Conservation (phyloP, 1,284 basidiomycete genomes). For the Athelia sp. region DNA sequence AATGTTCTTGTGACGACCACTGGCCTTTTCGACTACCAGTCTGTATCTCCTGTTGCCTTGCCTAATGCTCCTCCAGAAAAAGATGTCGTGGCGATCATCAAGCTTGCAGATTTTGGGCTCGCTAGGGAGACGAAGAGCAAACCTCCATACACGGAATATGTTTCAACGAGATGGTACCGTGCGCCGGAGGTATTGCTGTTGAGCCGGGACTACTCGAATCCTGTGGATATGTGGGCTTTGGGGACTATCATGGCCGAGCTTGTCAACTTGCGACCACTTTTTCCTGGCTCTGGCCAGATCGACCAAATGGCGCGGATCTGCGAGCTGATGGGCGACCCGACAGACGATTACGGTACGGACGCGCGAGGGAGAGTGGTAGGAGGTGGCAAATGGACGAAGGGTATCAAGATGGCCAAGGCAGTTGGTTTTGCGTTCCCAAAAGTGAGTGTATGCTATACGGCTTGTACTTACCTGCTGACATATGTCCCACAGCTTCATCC, state of each 20-base stretch:
- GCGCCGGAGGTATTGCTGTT: conserved; percentile 95
- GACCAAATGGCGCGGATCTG: conserved; percentile 93
- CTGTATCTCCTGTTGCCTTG: conserved; percentile 58
- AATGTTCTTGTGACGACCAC: conserved; percentile 99
- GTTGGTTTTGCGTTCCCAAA: conserved; percentile 92
- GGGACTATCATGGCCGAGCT: conserved; percentile 98
- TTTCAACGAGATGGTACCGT: conserved; percentile 98
- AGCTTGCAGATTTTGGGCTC: conserved; percentile 97
- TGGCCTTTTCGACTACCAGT: conserved; percentile 91
- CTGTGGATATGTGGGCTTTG: conserved; percentile 99
- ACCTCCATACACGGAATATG: conserved; percentile 98
- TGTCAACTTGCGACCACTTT: conserved; percentile 91
- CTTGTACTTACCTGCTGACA: conserved; percentile 8
- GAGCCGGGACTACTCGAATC: conserved; percentile 89
- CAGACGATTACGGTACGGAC: conserved; percentile 78
- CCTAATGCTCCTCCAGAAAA: conserved; percentile 68
- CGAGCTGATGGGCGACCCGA: conserved; percentile 91
- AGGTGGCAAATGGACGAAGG: conserved; percentile 85
- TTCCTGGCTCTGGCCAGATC: conserved; percentile 94
- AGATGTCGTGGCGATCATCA: conserved; percentile 96
- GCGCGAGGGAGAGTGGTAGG: conserved; percentile 67
- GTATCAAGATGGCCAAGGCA: conserved; percentile 80
- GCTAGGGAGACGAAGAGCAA: conserved; percentile 85
- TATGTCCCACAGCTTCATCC: conserved; percentile 59
- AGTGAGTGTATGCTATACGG: conserved; percentile 37